A percentile compares a stretch with the other conserved stretches of the same genome.
Conservation (phyloP, 345 rosid species). For the Chamaenerion angustifolium region DNA sequence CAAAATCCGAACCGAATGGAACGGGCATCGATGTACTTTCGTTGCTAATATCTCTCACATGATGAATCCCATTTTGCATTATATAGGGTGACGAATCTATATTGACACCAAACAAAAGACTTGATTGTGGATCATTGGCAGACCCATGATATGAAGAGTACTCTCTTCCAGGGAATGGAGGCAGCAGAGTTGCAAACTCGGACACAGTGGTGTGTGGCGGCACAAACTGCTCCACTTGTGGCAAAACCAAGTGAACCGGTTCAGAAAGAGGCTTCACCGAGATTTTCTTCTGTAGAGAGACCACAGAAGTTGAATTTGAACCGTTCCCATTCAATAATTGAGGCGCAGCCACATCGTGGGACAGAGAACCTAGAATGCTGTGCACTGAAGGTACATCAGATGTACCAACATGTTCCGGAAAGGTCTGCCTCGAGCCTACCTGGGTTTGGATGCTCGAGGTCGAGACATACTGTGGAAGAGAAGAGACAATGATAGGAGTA, state of each 20-base stretch:
- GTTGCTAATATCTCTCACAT: slow-evolving; percentile 18
- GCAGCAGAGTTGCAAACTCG: slow-evolving; percentile 20
- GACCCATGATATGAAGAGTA: slow-evolving; percentile 19
- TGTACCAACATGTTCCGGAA: slow-evolving; percentile 20
- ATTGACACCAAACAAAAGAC: slow-evolving; percentile 33
- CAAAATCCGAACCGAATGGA: slow-evolving; percentile 24
- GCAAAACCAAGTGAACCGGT: slow-evolving; percentile 14
- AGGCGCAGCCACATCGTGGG: slow-evolving; percentile 17
- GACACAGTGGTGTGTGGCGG: slow-evolving; percentile 20
- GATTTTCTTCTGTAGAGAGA: slow-evolving; percentile 16
- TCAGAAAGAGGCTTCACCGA: slow-evolving; percentile 18
- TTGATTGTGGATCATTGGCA: slow-evolving; percentile 26
- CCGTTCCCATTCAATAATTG: slow-evolving; percentile 19
- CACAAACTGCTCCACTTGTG: slow-evolving; percentile 23
- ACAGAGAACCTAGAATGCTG: slow-evolving; percentile 19
- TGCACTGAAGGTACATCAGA: slow-evolving; percentile 20
- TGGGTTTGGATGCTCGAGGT: slow-evolving; percentile 17
- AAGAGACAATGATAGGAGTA: slow-evolving; percentile 16
- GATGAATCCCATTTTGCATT: slow-evolving; percentile 29
- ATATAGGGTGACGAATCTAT: slow-evolving; percentile 27
- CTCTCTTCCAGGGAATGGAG: slow-evolving; percentile 35
- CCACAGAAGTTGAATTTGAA: slow-evolving; percentile 15
- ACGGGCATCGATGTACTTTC: slow-evolving; percentile 20
- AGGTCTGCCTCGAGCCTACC: slow-evolving; percentile 18
- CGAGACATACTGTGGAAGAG: slow-evolving; percentile 18